Base-by-base conservation (phyloP, 345 rosid species). In the Erodium maritimum region DNA sequence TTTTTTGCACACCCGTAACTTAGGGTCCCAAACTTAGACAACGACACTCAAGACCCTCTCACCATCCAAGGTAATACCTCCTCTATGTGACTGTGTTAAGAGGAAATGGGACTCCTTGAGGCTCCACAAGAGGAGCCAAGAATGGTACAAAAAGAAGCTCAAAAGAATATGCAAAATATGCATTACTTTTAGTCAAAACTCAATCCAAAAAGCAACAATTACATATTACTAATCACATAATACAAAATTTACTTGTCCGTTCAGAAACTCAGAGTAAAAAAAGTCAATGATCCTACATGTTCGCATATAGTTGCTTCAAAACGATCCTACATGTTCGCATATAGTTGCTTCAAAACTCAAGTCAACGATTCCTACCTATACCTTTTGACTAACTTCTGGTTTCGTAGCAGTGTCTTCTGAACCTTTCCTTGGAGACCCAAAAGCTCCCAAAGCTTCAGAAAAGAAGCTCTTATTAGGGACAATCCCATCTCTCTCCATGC, bases 391-490 rank as follows among this genome's bases (percentile, higher is more conserved):
- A 10, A 12, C 29, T 55, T 57, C 56, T 50, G 71, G 58, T 18
- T 20, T 67, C 21, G 33, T 60, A 19, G 20, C 66, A 24, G 33
- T 59, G 45, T 85, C 71, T 60, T 71, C 64, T 4, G 81, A 69
- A 62, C 66, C 62, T 67, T 75, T 67, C 10, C 71, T 59, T 61
- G 55, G 66, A 51, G 83, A 62, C 59, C 82, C 87, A n/a, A 72
- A 74, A 55, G 76, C 71, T 75, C 82, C 95, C 62, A 88, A 62
- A 45, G 98, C 88, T 50, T 91, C 96, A 25, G 82, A 71, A 75
- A 88, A 88, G 80, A 91, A 91, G 57, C 80, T 81, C 73, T 88
- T 88, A 60, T 84, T 84, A 11, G 95, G 95, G 20, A 88, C 78
- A 21, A 91, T 73, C 54, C 96, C 93, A 55, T 84, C 88, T 70